These are phyloP conservation scores for Vitis hybrid DNA, from an alignment of 177 flowering plant species.

Conservation along the genomic window DNA sequence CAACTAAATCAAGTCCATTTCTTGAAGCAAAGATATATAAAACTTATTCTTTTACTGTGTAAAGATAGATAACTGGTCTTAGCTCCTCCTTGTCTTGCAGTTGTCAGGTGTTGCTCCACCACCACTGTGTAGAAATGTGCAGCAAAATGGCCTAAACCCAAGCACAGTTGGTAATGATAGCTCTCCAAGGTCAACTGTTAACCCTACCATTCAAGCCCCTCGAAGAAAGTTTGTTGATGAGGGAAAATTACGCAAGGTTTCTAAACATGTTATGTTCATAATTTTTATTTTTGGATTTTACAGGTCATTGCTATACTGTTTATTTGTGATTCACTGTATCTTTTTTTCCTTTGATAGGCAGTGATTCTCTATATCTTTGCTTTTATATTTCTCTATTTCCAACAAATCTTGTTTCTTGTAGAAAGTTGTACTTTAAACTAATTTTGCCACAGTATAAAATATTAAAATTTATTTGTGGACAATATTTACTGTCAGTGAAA, in stretches of 20 bases:
- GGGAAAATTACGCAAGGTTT: slow-evolving; percentile 94
- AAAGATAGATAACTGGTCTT: slow-evolving; percentile 1
- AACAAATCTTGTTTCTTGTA: too few relatives aligned
- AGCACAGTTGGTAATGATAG: slow-evolving; percentile 43
- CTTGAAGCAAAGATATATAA: background rate
- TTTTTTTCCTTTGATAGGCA: background rate
- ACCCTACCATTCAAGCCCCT: slow-evolving; percentile 79
- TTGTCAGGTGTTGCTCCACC: slow-evolving; percentile 85
- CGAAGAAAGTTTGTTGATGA: slow-evolving; percentile 93
- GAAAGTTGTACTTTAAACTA: too few relatives aligned
- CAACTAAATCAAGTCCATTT: background rate
- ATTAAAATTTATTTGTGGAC: too few relatives aligned
- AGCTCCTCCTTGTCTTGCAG: slow-evolving; percentile 42
- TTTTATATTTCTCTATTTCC: too few relatives aligned
- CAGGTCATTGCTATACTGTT: background rate
- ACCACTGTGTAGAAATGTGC: slow-evolving; percentile 69
- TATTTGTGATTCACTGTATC: background rate
- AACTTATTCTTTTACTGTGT: background rate
- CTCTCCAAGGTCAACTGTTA: slow-evolving; percentile 70
- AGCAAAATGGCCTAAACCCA: slow-evolving; percentile 47
- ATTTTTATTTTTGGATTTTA: slow-evolving; percentile 1
- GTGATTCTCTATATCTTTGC: too few relatives aligned
- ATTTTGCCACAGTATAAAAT: too few relatives aligned
- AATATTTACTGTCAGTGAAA: too few relatives aligned
- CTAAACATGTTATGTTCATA: background rate